Conservation (phyloP, 768 basidiomycete genomes). For the Hygrocybe coccinea region DNA sequence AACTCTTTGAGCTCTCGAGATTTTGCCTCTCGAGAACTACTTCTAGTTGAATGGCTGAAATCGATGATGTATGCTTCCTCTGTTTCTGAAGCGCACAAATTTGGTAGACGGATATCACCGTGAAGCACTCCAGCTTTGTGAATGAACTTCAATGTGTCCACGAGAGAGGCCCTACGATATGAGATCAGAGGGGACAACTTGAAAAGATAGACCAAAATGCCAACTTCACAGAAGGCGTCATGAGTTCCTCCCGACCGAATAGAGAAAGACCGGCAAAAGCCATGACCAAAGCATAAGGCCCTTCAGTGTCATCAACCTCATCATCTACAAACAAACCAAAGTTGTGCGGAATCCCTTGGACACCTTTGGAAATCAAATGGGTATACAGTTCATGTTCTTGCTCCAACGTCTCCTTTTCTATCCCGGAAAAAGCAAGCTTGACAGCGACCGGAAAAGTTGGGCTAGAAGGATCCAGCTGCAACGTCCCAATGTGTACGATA, state of each 20-base stretch:
- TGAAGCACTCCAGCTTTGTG: slow-evolving; percentile 24
- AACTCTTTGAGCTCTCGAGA: not conserved
- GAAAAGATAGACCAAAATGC: not conserved
- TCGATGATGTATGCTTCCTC: slow-evolving; percentile 22
- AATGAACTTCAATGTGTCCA: slow-evolving; percentile 16
- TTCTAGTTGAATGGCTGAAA: slow-evolving; percentile 16
- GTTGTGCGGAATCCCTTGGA: slow-evolving; percentile 10
- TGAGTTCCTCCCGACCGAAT: not conserved
- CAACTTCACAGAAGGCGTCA: not conserved
- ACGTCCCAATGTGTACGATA: slow-evolving; percentile 11
- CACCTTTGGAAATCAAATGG: slow-evolving; percentile 3
- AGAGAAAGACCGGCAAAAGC: not conserved
- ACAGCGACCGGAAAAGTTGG: slow-evolving; percentile 2
- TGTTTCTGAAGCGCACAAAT: slow-evolving; percentile 17
- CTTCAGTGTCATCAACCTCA: slow-evolving; percentile 1
- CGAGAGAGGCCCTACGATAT: slow-evolving; percentile 11
- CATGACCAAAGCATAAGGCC: not conserved
- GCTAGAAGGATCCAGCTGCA: slow-evolving; percentile 2
- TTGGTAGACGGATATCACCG: slow-evolving; percentile 22
- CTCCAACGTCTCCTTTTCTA: slow-evolving; percentile 5
- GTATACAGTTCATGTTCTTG: slow-evolving; percentile 13
- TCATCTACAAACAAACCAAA: slow-evolving; percentile 15
- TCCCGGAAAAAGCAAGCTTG: slow-evolving; percentile 11
- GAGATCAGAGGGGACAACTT: not conserved
- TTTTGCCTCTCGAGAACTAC: not conserved